These are phyloP conservation scores for Podospora sp. DNA, from an alignment of 495 filamentous ascomycete genomes.

Conservation along the genomic window DNA sequence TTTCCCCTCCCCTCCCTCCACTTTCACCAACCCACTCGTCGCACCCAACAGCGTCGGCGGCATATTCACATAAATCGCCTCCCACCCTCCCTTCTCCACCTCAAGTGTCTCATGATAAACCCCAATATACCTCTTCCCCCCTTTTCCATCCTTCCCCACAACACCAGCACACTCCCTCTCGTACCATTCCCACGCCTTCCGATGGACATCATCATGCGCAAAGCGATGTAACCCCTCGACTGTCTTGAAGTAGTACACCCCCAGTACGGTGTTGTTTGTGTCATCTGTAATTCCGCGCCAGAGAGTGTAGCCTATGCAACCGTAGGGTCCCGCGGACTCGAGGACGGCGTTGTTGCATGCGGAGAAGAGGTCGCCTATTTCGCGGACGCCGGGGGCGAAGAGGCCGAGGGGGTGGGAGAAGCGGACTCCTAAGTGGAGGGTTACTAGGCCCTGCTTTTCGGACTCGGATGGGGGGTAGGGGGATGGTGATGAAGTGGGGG, in stretches of 20 bases:
- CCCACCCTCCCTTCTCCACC: constrained; percentile 19
- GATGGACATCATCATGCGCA: constrained; percentile 51
- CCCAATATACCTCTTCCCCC: constrained; percentile 16
- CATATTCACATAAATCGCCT: constrained; percentile 31
- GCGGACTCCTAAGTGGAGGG: constrained; percentile 32
- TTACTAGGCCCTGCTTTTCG: constrained; percentile 19
- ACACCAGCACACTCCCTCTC: neutral
- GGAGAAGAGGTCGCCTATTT: constrained; percentile 32
- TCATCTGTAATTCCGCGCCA: constrained; percentile 30
- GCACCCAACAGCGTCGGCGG: constrained; percentile 23
- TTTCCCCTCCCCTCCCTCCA: neutral
- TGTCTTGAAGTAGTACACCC: constrained; percentile 51
- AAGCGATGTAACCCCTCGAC: constrained; percentile 53
- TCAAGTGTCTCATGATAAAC: constrained; percentile 26
- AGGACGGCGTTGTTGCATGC: constrained; percentile 14
- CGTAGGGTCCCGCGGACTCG: constrained; percentile 35
- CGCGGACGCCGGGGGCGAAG: constrained; percentile 35
- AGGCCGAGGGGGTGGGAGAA: constrained; percentile 41
- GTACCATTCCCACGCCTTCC: constrained; percentile 52
- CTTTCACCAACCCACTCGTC: neutral
- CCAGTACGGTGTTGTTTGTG: constrained; percentile 41
- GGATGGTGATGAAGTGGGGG: neutral
- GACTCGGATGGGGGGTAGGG: neutral
- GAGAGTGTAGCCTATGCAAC: constrained; percentile 32
- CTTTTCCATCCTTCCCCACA: neutral